Evolutionary conservation across 2,329 filamentous ascomycete species (phyloP), one percentile per base, ranked within the genome.

Genomic region (Phialophora tarda): DNA sequence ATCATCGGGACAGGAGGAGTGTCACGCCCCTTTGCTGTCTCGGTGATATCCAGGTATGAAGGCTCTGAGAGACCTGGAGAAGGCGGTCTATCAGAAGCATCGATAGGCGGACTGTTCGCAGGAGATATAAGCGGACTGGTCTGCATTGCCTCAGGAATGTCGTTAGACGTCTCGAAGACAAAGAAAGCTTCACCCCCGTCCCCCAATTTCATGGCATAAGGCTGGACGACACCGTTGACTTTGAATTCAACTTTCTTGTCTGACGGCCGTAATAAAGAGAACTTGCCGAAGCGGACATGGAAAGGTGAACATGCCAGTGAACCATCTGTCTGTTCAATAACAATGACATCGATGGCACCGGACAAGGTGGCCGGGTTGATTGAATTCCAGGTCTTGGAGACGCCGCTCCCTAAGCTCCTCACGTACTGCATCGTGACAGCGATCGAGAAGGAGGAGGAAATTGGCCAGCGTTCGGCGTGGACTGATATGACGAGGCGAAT

Each of bases 231-330:
- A 75, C 91, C 91, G 83, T 99, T 99, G 84, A 99, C 93, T 73
- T 86, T 87, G 81, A 99, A 99, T 80, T 98, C 93, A 75, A 99
- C 95, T 86, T 98, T 99, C 82, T 99, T 99, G 80, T 99, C 95
- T 67, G 89, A 97, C 0, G 95, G 95, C 24, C 95, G 91, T 75
- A 99, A 82, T 47, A 99, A 85, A 67, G 94, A 97, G 82, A 98
- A 98, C 82, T 99, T 99, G 79, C 95, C 95, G 79, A 99, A 99
- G 74, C 95, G 93, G 71, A 99, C 95, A 79, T 99, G 95, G 80
- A 99, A 99, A 58, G 95, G 95, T 30, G 94, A 98, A 81, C 95
- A 99, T 71, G 90, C 89, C 65, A 98, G 85, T 48, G 85, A 85
- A 34, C 66, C 95, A 84, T 99, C 95, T 77, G 94, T 92, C 73